These are phyloP conservation scores for Polyporus tsugae DNA, from an alignment of 1,284 basidiomycete species.

Conservation along the genomic window DNA sequence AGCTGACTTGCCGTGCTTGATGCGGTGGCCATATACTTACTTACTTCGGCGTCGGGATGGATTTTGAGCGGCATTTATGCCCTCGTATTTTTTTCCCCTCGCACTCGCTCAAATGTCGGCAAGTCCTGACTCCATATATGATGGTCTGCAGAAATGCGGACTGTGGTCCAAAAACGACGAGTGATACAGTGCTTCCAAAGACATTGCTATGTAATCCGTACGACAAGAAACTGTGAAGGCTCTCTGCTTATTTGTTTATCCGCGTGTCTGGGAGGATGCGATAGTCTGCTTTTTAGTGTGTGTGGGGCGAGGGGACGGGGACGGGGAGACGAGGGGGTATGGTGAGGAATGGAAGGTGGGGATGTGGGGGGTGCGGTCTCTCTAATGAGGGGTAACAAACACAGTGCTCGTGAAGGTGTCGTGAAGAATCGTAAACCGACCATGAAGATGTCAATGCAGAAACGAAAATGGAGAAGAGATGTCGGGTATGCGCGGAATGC, in stretches of 20 bases:
- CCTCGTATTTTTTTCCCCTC: no score
- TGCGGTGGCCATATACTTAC: neutral
- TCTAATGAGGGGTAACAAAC: neutral
- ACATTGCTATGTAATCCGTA: neutral
- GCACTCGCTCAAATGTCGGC: no score
- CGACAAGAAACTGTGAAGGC: neutral
- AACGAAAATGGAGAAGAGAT: neutral
- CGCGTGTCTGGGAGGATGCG: neutral
- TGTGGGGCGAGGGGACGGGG: neutral
- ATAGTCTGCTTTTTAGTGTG: neutral
- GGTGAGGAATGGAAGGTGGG: neutral
- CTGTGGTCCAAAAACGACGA: neutral
- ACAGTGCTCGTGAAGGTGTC: conserved; percentile 2
- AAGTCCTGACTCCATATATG: no score
- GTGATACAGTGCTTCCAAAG: neutral
- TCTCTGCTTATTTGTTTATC: neutral
- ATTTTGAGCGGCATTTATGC: no score
- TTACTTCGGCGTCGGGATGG: no score
- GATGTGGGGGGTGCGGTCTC: neutral
- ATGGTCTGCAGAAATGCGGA: neutral
- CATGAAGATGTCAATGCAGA: neutral
- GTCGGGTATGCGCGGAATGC: neutral
- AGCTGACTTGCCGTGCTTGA: conserved; percentile 35
- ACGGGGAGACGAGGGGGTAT: neutral
- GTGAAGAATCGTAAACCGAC: neutral